Evolutionary conservation across 2,329 filamentous ascomycete genomes (phyloP).

Genomic region (Penicillium fuscoglaucum): DNA sequence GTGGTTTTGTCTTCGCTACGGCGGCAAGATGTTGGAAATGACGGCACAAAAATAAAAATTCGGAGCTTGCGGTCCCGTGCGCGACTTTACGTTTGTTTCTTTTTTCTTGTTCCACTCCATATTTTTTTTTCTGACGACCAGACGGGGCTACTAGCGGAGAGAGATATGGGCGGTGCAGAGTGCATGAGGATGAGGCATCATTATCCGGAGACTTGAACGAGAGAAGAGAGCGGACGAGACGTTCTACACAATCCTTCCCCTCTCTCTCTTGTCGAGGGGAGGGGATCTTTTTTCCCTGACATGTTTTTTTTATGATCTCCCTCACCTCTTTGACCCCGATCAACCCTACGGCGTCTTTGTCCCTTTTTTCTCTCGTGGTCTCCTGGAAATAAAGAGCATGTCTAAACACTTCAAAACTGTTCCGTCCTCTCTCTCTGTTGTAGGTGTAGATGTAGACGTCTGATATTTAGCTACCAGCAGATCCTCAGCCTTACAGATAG

Average conservation of each 20-base stretch:
- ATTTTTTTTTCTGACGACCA: conserved; percentile 29
- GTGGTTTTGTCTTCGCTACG: conserved; percentile 18
- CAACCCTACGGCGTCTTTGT: conserved; percentile 28
- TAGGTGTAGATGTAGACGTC: conserved; percentile 10
- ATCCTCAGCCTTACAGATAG: neutral
- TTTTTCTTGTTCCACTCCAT: conserved; percentile 28
- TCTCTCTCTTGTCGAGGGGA: conserved; percentile 13
- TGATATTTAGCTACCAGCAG: neutral
- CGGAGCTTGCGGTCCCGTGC: conserved; percentile 30
- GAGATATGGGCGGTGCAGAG: conserved; percentile 17
- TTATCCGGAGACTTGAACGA: conserved; percentile 26
- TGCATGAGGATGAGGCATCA: conserved; percentile 27
- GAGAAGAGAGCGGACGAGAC: conserved; percentile 28
- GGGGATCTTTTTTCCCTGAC: conserved; percentile 22
- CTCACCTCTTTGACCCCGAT: conserved; percentile 30
- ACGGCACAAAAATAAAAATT: conserved; percentile 29
- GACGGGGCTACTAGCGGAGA: conserved; percentile 32
- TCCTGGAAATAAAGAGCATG: conserved; percentile 36
- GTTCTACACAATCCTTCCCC: conserved; percentile 11
- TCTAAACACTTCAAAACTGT: conserved; percentile 29
- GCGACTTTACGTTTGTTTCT: conserved; percentile 29
- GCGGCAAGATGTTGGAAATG: conserved; percentile 25
- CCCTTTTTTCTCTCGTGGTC: conserved; percentile 31
- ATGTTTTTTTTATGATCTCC: conserved; percentile 26
- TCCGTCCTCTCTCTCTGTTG: conserved; percentile 9